Evolutionary conservation across 225 moss, liverwort and hornwort species (phyloP).

Genomic region (Antitrichia curtipendula): DNA sequence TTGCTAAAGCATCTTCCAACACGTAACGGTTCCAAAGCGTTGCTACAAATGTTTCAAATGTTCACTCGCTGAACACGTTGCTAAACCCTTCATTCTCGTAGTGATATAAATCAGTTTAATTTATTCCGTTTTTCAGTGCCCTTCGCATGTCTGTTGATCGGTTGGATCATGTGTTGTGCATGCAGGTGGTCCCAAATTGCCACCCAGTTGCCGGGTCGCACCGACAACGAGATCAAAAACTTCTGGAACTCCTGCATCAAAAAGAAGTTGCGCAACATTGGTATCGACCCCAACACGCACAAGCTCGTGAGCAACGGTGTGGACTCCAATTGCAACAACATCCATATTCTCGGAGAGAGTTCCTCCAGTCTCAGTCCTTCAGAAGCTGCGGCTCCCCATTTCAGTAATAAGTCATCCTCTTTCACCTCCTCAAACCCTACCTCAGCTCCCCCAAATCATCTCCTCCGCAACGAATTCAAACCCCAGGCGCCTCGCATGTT

Average conservation of each 20-base stretch:
- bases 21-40: too few species aligned
- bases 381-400: not conserved
- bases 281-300: constrained; percentile 83
- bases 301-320: constrained; percentile 19
- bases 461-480: constrained; percentile 18
- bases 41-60: not conserved
- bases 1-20: not conserved
- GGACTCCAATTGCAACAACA: not conserved
- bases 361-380: constrained; percentile 15
- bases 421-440: not conserved
- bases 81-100: not conserved
- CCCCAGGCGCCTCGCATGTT: constrained; percentile 37
- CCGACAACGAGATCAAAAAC: constrained; percentile 97
- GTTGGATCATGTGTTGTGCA: not conserved
- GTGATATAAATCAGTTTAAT: too few species aligned
- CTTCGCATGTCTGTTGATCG: not conserved
- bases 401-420: not conserved
- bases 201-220: constrained; percentile 78
- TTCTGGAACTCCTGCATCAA: constrained; percentile 99
- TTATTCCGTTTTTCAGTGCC: too few species aligned
- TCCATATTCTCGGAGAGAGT: not conserved
- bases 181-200: constrained; percentile 97
- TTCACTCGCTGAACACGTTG: not conserved
- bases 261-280: constrained; percentile 77
- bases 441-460: not conserved